A percentile compares a stretch with the other conserved stretches of the same genome.
Evolutionary conservation across 2,329 filamentous ascomycete genomes (phyloP).

Genomic region (Paraphaeosphaeria sporulosa): DNA sequence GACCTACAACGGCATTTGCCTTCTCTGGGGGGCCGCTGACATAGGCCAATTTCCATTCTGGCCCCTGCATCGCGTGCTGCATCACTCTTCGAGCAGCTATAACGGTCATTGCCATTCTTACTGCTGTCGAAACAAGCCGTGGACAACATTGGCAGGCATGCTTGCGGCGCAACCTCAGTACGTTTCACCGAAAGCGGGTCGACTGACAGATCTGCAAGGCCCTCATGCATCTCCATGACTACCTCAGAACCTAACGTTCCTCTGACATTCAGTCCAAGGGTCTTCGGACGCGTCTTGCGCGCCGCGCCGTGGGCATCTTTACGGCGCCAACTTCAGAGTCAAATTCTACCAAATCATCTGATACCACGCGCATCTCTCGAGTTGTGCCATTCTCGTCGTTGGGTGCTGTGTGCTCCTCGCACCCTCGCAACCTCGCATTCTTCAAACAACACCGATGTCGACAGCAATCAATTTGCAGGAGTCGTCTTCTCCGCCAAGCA

Average conservation of each 20-base stretch:
- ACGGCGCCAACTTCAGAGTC: not conserved
- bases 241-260: slow-evolving; percentile 31
- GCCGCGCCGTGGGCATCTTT: slow-evolving; percentile 16
- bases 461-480: slow-evolving; percentile 14
- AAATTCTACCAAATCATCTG: not conserved
- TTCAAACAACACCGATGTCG: slow-evolving; percentile 3
- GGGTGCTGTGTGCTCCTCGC: not conserved
- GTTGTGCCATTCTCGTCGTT: not conserved
- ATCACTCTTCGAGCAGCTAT: not conserved
- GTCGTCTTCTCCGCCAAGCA: slow-evolving; percentile 40
- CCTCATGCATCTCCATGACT: slow-evolving; percentile 29
- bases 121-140: not conserved
- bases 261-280: slow-evolving; percentile 31
- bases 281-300: slow-evolving; percentile 19
- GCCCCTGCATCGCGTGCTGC: slow-evolving; percentile 7
- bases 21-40: slow-evolving; percentile 4
- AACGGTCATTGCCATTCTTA: not conserved
- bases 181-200: slow-evolving; percentile 25
- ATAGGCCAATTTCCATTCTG: not conserved
- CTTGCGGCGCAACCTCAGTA: slow-evolving; percentile 32
- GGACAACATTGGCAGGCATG: not conserved
- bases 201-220: slow-evolving; percentile 27
- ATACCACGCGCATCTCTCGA: not conserved
- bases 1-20: not conserved
- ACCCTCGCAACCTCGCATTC: not conserved